Conservation (phyloP, 768 basidiomycete genomes). For the Mycena maculata region DNA sequence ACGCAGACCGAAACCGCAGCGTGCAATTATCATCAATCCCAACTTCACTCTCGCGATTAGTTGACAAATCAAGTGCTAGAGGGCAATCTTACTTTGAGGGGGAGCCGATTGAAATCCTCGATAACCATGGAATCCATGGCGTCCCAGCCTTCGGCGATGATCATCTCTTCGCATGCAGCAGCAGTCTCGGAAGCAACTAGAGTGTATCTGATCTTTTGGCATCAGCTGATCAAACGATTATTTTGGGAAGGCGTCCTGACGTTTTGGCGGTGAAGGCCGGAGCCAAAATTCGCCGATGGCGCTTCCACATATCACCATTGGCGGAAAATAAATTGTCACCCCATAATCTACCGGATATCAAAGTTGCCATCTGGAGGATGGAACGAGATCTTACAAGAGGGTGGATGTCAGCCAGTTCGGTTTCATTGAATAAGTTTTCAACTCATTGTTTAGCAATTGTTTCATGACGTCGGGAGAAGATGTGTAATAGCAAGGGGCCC, state of each 20-base stretch:
- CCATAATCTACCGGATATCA: background rate
- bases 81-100: background rate
- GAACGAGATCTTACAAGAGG: background rate
- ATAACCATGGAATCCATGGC: background rate
- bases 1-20: background rate
- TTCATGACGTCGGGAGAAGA: background rate
- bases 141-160: background rate
- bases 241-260: background rate
- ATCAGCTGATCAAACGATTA: background rate
- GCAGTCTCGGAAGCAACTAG: background rate
- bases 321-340: background rate
- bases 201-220: background rate
- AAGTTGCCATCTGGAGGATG: too few relatives aligned
- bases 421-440: background rate
- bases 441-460: background rate
- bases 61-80: background rate
- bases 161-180: background rate
- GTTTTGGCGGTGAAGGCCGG: background rate
- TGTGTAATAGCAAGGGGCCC: background rate
- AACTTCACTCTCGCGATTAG: background rate
- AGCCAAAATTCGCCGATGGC: slow-evolving; percentile 1
- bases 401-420: background rate
- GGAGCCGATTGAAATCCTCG: background rate
- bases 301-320: slow-evolving; percentile 9
- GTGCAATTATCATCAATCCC: background rate